Evolutionary conservation across 345 rosid genomes (phyloP), one percentile per base, ranked within the genome.

Genomic region (Acer negundo): DNA sequence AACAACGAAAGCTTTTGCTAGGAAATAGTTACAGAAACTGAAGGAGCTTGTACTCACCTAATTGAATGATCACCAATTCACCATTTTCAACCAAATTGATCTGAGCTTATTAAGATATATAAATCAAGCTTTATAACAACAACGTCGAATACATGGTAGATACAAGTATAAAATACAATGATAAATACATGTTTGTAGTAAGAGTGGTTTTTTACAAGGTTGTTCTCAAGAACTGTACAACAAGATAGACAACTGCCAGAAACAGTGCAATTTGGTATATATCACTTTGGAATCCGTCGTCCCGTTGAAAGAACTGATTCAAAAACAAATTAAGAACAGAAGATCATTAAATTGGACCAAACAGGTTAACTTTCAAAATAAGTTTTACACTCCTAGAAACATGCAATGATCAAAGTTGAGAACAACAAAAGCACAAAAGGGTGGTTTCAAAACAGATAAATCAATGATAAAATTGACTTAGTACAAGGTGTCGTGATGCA

Each of bases 241-340:
- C 91, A 82, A 93, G 85, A 77, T 93, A 95, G 75, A 93, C 59
- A 69, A 95, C 74, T 7, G 97, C 97, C 20, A 95, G 80, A 84
- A 93, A 84, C 77, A 95, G 72, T 0, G 93, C 97, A 77, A 93
- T 77, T 73, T 95, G 98, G 90, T 93, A 92, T 16, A 78, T 80
- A 82, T 95, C 98, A 78, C 88, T 86, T 79, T 90, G 93, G 67
- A 93, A 87, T 81, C 97, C 74, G 3, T 93, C 82, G 16, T 95
- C 98, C 75, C 90, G 84, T 85, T 95, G 97, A 75, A 95, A 95
- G 87, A 92, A 95, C 97, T 95, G 97, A 44, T 22, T 47, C 61
- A 61, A 77, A 73, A 3, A 59, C 28, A 67, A 51, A 17, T 22
- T 26, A 6, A n/a, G n/a, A n/a, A 28, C 19, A 7, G 10, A 64